Evolutionary conservation across 2,329 filamentous ascomycete genomes (phyloP), one percentile per base, ranked within the genome.

Genomic region (Talaromyces atroroseus): DNA sequence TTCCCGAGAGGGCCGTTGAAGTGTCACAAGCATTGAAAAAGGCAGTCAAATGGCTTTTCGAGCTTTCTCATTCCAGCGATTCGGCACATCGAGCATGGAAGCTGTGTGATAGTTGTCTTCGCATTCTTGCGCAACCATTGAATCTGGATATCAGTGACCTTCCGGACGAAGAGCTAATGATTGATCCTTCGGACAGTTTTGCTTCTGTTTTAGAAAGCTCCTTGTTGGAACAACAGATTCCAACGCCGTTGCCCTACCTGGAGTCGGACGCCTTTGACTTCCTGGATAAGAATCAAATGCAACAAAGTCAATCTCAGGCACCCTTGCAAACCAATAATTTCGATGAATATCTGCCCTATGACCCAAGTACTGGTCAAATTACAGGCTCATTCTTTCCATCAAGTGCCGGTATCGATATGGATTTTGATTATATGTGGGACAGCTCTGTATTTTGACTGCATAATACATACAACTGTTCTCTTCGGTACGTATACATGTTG

Each of bases 1-100:
- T 74, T 50, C 74, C 74, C 1, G 70, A 75, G 49, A 73, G 74
- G 51, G 70, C 67, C 1, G 61, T 60, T 1, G 71, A 68, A 60
- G 64, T 73, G 8, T 67, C 66, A 0, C 71, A 69, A 48, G 68
- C 70, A 4, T 64, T 66, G 10, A 70, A 65, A 51, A 73, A 72
- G 55, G 65, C 68, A 2, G 56, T 71, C 6, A 64, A 71, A 55
- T 73, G 70, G 70, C 61, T 73, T 5, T 62, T 62, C 16, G 59
- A 63, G 8, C 61, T 73, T 44, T 70, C 70, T 1, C 65, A 62
- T 47, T 65, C 64, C 14, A 70, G 62, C 48, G 57, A 61, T 23
- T 64, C 68, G 12, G 64, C 70, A 0, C 63, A 68, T 51, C 61
- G 68, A 58, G 71, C 70, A 40, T 71, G 67, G 63, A 66, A 65